phyloP scores from a whole-genome alignment of 2,329 filamentous ascomycete genomes.

The Lachnellula suecica region DNA sequence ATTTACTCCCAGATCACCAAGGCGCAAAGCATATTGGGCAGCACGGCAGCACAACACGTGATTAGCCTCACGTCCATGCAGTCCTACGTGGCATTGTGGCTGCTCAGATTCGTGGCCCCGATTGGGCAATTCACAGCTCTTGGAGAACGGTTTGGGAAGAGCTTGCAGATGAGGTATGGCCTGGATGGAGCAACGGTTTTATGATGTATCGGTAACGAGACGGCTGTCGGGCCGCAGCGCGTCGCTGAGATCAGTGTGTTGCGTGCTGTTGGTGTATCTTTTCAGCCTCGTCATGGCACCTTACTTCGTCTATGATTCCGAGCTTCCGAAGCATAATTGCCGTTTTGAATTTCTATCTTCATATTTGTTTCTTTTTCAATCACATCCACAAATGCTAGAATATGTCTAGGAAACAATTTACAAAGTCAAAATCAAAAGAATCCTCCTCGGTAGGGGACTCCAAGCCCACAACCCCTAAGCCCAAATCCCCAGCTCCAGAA shows the following conservation, averaged over 20 bases:
- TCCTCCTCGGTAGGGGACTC: neutral
- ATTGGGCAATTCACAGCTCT: neutral
- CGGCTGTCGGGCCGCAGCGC: neutral
- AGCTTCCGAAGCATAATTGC: too few relatives aligned
- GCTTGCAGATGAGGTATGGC: neutral
- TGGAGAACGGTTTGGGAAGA: neutral
- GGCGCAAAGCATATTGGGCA: neutral
- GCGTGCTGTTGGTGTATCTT: neutral
- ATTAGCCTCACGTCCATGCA: neutral
- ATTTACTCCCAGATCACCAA: neutral
- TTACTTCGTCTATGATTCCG: neutral
- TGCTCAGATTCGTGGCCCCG: neutral
- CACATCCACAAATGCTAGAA: neutral
- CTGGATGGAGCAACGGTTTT: neutral
- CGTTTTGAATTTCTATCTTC: neutral
- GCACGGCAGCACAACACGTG: neutral
- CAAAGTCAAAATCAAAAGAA: neutral
- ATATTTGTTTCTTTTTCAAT: neutral
- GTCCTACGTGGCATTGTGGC: neutral
- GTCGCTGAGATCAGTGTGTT: too few relatives aligned
- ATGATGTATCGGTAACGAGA: neutral
- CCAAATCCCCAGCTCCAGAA: neutral
- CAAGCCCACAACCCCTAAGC: neutral
- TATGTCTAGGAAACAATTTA: neutral
- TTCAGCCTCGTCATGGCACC: neutral